A percentile compares a stretch with the other conserved stretches of the same genome.
phyloP scores from a whole-genome alignment of 768 basidiomycete species.

The Serendipita sp. region DNA sequence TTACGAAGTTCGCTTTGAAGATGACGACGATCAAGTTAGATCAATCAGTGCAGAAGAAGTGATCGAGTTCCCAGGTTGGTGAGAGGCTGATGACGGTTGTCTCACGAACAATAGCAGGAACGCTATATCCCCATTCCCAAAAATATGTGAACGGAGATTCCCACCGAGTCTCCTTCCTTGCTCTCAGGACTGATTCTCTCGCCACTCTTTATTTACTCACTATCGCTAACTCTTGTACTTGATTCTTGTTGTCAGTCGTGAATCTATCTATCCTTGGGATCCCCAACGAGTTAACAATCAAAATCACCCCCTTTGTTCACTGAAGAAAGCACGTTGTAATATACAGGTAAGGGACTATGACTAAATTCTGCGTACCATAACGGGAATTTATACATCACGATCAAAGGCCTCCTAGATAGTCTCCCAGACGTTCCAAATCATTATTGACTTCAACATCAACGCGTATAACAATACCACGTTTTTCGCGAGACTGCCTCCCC shows the following conservation, averaged over 20 bases:
- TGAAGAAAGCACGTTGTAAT: too few relatives aligned
- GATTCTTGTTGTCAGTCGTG: neutral
- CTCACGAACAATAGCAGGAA: too few relatives aligned
- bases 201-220: neutral
- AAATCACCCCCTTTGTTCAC: too few relatives aligned
- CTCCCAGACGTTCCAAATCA: neutral
- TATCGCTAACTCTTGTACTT: neutral
- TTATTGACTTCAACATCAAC: neutral
- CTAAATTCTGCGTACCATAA: too few relatives aligned
- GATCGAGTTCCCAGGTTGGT: conserved; percentile 36
- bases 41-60: conserved; percentile 63
- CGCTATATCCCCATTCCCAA: neutral
- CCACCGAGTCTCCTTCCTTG: neutral
- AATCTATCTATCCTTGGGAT: neutral
- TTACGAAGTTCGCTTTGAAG: conserved; percentile 78
- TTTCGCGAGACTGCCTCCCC: neutral
- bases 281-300: neutral
- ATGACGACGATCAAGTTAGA: conserved; percentile 75
- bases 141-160: neutral
- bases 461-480: neutral
- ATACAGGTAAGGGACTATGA: too few relatives aligned
- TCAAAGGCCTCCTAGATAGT: neutral
- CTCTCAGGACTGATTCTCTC: neutral
- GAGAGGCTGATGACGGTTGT: too few relatives aligned
- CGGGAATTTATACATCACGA: neutral